These are phyloP conservation scores for Vitis hybrid DNA, from an alignment of 177 flowering plant genomes.

Conservation along the genomic window DNA sequence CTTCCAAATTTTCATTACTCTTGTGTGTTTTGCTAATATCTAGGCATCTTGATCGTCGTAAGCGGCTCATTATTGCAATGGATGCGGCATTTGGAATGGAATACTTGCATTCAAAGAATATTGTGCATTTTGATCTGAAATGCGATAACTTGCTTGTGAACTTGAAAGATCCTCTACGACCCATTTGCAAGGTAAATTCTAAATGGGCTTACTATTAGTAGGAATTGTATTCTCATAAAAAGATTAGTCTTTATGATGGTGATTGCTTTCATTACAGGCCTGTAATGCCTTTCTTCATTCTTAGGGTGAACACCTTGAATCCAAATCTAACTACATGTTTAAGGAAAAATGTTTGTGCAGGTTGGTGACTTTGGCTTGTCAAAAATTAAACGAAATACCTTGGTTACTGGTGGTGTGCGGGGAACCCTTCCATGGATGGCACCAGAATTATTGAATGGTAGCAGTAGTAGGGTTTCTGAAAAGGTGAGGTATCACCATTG, in stretches of 20 bases:
- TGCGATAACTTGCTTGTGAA: slow-evolving; percentile 42
- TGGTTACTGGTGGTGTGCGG: slow-evolving; percentile 39
- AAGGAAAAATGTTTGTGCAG: slow-evolving; percentile 15
- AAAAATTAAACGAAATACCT: slow-evolving; percentile 38
- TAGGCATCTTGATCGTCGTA: slow-evolving; percentile 37
- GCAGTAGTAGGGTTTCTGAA: slow-evolving; percentile 40
- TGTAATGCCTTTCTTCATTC: neutral
- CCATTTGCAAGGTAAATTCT: slow-evolving; percentile 36
- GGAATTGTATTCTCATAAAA: neutral
- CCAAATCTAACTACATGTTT: neutral
- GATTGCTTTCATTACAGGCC: neutral
- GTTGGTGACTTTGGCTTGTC: slow-evolving; percentile 43
- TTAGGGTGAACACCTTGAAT: neutral
- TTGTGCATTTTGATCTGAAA: slow-evolving; percentile 42
- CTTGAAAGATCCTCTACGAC: slow-evolving; percentile 38
- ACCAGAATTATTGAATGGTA: slow-evolving; percentile 38
- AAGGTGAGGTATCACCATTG: slow-evolving; percentile 20
- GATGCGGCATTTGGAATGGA: slow-evolving; percentile 50
- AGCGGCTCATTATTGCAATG: slow-evolving; percentile 38
- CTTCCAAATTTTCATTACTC: neutral
- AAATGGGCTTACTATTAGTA: neutral
- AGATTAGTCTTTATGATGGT: neutral
- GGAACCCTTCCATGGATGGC: slow-evolving; percentile 50
- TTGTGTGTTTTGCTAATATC: neutral
- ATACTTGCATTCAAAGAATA: slow-evolving; percentile 38